These are phyloP conservation scores for Carpinus fangiana DNA, from an alignment of 306 rosid genomes.

Conservation along the genomic window DNA sequence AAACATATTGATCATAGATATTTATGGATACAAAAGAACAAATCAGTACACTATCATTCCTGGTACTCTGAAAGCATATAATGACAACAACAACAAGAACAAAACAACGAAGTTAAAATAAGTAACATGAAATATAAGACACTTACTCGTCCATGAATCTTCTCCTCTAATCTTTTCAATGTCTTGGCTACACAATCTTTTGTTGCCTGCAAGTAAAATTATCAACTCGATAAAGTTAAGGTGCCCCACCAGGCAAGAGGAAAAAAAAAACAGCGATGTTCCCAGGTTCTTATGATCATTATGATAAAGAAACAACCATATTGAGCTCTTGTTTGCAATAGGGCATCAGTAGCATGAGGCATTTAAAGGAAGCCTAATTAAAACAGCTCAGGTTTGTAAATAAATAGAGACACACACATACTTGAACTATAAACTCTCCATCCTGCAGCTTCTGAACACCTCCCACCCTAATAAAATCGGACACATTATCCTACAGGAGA, in stretches of 20 bases:
- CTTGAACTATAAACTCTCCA: conserved; percentile 98
- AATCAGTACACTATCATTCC: conserved; percentile 11
- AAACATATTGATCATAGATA: conserved; percentile 13
- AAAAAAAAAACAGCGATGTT: background rate
- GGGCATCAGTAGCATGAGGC: conserved; percentile 22
- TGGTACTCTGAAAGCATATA: conserved; percentile 15
- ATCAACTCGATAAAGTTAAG: conserved; percentile 26
- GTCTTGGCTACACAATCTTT: conserved; percentile 99
- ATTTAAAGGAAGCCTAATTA: conserved; percentile 22
- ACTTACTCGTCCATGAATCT: conserved; percentile 90
- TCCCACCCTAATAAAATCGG: conserved; percentile 96
- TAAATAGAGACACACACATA: conserved; percentile 36
- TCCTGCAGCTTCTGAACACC: conserved; percentile 95
- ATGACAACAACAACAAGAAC: conserved; percentile 14
- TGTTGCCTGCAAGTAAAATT: conserved; percentile 69
- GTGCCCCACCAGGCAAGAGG: background rate
- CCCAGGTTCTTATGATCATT: conserved; percentile 10
- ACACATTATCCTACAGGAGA: conserved; percentile 79
- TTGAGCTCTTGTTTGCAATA: conserved; percentile 2
- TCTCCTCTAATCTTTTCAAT: conserved; percentile 97
- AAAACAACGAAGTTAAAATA: background rate
- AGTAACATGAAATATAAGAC: conserved; percentile 11
- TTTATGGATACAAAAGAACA: background rate
- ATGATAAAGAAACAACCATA: background rate
- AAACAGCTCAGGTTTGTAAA: conserved; percentile 3